Evolutionary conservation across 2,329 filamentous ascomycete genomes (phyloP).

Genomic region (Arachnomyces sp.): DNA sequence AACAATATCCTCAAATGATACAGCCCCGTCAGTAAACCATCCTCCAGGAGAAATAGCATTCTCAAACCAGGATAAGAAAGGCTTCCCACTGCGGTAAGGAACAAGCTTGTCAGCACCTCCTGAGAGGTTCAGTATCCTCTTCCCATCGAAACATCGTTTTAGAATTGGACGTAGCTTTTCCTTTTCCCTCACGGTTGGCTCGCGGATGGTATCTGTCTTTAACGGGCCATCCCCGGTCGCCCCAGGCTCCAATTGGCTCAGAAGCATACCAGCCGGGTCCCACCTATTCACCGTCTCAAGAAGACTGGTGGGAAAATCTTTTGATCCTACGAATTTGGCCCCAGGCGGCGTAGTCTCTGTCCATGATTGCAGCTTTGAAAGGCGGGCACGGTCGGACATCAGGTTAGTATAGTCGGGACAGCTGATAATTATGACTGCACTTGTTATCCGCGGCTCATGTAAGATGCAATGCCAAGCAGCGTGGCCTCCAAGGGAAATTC

Average conservation of each 20-base stretch:
- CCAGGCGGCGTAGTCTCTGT: slow-evolving; percentile 49
- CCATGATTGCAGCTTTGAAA: slow-evolving; percentile 59
- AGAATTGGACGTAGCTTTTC: slow-evolving; percentile 37
- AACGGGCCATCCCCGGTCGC: slow-evolving; percentile 16
- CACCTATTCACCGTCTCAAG: slow-evolving; percentile 54
- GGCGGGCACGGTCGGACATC: slow-evolving; percentile 68
- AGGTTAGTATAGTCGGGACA: slow-evolving; percentile 82
- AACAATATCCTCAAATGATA: slow-evolving; percentile 50
- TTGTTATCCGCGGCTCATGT: slow-evolving; percentile 68
- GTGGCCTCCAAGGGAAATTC: slow-evolving; percentile 81
- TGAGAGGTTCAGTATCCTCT: slow-evolving; percentile 47
- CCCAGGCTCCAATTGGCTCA: slow-evolving; percentile 41
- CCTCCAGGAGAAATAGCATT: slow-evolving; percentile 30
- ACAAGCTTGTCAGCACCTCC: slow-evolving; percentile 55
- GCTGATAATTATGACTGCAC: slow-evolving; percentile 73
- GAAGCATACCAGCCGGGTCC: slow-evolving; percentile 70
- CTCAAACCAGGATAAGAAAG: slow-evolving; percentile 52
- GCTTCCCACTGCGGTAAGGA: slow-evolving; percentile 49
- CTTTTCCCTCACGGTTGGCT: slow-evolving; percentile 38
- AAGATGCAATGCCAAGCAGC: slow-evolving; percentile 78
- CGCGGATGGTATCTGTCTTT: slow-evolving; percentile 26
- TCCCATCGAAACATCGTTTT: slow-evolving; percentile 38
- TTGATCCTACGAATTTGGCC: slow-evolving; percentile 63
- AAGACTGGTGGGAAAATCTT: slow-evolving; percentile 66
- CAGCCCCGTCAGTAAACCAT: slow-evolving; percentile 44